Conservation (phyloP, 129 eudicot genomes). For the Flaveria robusta region DNA sequence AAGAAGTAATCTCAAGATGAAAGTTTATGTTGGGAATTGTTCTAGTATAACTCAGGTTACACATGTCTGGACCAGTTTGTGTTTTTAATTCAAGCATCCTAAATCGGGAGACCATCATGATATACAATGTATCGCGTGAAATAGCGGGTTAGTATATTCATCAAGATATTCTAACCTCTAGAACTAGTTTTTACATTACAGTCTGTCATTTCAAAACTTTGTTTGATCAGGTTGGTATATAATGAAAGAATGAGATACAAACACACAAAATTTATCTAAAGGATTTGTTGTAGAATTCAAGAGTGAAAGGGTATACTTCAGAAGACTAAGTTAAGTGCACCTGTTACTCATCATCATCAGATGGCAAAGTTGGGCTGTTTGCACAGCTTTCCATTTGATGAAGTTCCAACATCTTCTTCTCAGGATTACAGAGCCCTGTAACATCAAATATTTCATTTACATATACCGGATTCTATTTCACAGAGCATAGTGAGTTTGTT, state of each 20-base stretch:
- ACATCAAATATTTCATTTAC: slow-evolving; percentile 4
- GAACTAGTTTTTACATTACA: slow-evolving; percentile 28
- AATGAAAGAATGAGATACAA: slow-evolving; percentile 44
- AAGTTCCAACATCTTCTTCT: slow-evolving; percentile 86
- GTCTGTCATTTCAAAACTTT: slow-evolving; percentile 34
- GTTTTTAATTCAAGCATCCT: not conserved
- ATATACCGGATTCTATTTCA: not conserved
- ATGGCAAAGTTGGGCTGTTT: slow-evolving; percentile 68
- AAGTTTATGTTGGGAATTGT: not conserved
- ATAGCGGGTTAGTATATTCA: not conserved
- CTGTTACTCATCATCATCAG: slow-evolving; percentile 53
- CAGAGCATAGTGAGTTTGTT: slow-evolving; percentile 11
- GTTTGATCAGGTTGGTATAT: slow-evolving; percentile 26
- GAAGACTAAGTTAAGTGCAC: slow-evolving; percentile 14
- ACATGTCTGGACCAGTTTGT: not conserved
- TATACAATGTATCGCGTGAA: not conserved
- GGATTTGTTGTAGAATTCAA: slow-evolving; percentile 16
- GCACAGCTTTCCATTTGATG: slow-evolving; percentile 72
- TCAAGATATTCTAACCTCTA: slow-evolving; percentile 30
- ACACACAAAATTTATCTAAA: slow-evolving; percentile 29
- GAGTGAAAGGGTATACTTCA: slow-evolving; percentile 18
- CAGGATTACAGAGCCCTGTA: slow-evolving; percentile 90
- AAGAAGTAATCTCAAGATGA: not conserved
- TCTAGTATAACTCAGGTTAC: not conserved
- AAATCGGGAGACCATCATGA: slow-evolving; percentile 12